phyloP scores from a whole-genome alignment of 1,284 basidiomycete genomes.

The Pseudozyma flocculosa region DNA sequence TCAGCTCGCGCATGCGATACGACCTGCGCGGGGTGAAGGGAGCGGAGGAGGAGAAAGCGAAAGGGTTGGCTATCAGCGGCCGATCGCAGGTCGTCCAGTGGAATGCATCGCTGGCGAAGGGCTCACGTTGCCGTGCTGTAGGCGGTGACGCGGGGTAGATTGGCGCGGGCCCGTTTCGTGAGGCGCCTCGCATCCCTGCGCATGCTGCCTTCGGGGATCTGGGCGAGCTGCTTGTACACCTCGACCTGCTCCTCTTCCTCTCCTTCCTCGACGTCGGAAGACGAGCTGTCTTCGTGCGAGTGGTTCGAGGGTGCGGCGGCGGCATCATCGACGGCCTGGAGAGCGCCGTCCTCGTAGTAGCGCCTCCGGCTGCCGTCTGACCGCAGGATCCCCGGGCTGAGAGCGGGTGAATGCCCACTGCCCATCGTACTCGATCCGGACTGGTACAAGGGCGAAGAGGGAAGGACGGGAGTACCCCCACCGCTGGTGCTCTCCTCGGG shows the following conservation, averaged over 20 bases:
- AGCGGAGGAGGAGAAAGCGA: no score
- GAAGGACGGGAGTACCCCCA: conserved; percentile 17
- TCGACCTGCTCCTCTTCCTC: conserved; percentile 42
- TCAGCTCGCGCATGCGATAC: conserved; percentile 80
- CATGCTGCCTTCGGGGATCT: conserved; percentile 88
- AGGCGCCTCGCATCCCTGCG: conserved; percentile 82
- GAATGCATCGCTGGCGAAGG: no score
- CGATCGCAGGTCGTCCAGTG: no score
- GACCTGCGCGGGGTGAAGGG: conserved; percentile 64
- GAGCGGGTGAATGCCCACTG: conserved; percentile 57
- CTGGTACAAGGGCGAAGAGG: conserved; percentile 18
- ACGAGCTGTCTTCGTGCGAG: conserved; percentile 29
- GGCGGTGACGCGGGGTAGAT: conserved; percentile 87
- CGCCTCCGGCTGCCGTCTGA: not conserved
- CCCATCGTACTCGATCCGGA: not conserved
- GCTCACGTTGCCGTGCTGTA: conserved; percentile 87
- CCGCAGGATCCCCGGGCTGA: not conserved
- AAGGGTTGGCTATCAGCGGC: no score
- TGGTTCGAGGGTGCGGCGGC: conserved; percentile 7
- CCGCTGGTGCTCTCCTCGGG: conserved; percentile 64
- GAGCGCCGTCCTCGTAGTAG: conserved; percentile 3
- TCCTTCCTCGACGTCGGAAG: conserved; percentile 33
- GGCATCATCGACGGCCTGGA: conserved; percentile 1
- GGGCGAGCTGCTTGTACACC: conserved; percentile 45
- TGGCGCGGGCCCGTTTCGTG: conserved; percentile 91